A percentile compares a stretch with the other conserved stretches of the same genome.
phyloP scores from a whole-genome alignment of 148 eudicot genomes.

The Vaccinium myrtillus region DNA sequence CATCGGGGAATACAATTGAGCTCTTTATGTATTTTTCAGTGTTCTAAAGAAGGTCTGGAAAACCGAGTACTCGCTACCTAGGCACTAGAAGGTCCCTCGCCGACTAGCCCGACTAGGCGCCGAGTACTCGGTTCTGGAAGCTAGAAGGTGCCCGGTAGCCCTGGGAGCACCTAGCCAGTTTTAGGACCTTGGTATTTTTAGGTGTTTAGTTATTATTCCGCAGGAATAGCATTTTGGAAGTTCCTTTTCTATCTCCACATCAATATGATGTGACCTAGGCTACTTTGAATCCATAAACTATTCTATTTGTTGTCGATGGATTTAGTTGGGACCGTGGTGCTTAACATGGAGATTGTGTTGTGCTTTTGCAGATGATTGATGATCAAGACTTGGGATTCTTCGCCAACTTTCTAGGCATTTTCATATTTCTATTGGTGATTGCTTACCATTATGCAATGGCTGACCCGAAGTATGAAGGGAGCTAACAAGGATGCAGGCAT shows the following conservation, averaged over 20 bases:
- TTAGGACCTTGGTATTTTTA: neutral
- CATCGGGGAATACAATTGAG: neutral
- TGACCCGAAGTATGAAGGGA: slow-evolving; percentile 67
- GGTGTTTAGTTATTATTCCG: neutral
- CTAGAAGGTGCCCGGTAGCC: too few relatives aligned
- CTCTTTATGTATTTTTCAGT: neutral
- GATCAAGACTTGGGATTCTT: slow-evolving; percentile 77
- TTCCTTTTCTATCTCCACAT: neutral
- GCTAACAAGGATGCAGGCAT: slow-evolving; percentile 18
- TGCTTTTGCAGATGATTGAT: slow-evolving; percentile 59
- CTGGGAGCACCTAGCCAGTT: too few relatives aligned
- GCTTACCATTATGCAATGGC: slow-evolving; percentile 79
- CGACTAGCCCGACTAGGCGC: too few relatives aligned
- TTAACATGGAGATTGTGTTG: neutral
- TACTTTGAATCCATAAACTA: neutral
- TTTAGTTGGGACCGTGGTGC: neutral
- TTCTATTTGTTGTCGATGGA: too few relatives aligned
- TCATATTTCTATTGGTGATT: slow-evolving; percentile 61
- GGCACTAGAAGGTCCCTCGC: too few relatives aligned
- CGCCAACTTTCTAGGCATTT: slow-evolving; percentile 74
- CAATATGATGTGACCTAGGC: neutral
- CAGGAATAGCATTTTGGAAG: neutral
- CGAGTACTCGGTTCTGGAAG: too few relatives aligned
- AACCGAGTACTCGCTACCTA: too few relatives aligned
- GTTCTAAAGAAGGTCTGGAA: too few relatives aligned